phyloP scores from a whole-genome alignment of 2,329 filamentous ascomycete genomes.

The Hymenoscyphus scutula region DNA sequence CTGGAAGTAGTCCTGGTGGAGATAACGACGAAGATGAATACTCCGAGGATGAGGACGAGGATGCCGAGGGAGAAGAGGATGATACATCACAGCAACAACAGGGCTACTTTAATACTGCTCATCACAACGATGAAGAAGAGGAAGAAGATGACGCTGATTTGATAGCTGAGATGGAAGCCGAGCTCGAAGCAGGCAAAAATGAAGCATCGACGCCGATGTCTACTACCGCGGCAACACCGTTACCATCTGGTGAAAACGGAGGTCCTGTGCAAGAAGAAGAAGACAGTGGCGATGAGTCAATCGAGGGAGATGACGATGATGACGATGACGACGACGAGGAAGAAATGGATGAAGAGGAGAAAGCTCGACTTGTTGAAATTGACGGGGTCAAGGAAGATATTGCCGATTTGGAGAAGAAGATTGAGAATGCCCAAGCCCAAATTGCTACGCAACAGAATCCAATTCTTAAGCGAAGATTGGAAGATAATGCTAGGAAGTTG shows the following conservation, averaged over 20 bases:
- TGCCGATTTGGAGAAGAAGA: constrained; percentile 50
- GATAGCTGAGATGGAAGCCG: constrained; percentile 33
- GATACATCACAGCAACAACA: constrained; percentile 29
- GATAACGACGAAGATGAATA: constrained; percentile 39
- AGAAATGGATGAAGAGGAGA: constrained; percentile 51
- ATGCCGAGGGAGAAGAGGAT: constrained; percentile 40
- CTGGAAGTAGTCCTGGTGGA: constrained; percentile 32
- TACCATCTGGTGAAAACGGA: constrained; percentile 30
- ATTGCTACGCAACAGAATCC: constrained; percentile 45
- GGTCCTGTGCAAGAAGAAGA: constrained; percentile 29
- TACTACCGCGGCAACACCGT: constrained; percentile 28
- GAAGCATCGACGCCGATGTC: constrained; percentile 38
- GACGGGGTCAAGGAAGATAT: constrained; percentile 52
- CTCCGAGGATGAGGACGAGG: constrained; percentile 37
- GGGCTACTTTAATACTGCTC: constrained; percentile 33
- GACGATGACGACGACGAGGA: constrained; percentile 43
- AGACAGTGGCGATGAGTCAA: constrained; percentile 42
- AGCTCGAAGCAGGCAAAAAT: constrained; percentile 21
- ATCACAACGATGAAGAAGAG: constrained; percentile 29
- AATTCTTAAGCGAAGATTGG: constrained; percentile 48
- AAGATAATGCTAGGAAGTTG: constrained; percentile 48
- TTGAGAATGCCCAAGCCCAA: constrained; percentile 43
- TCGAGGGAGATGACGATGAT: constrained; percentile 42
- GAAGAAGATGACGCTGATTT: constrained; percentile 40
- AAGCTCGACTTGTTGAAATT: constrained; percentile 45